Conservation (phyloP, 495 filamentous ascomycete genomes). For the Podospora conica region DNA sequence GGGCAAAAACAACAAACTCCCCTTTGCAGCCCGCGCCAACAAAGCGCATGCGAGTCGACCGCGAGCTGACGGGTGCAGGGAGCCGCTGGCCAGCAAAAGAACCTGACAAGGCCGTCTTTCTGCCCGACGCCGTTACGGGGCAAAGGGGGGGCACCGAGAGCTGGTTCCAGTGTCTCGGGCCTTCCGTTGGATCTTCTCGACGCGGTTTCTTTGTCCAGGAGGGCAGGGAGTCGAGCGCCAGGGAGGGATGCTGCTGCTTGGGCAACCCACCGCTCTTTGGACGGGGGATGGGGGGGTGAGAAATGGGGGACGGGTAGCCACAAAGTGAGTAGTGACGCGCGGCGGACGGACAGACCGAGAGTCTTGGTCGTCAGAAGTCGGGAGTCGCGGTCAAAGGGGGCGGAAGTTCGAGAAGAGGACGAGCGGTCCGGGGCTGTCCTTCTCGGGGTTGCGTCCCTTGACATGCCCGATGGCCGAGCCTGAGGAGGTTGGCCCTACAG, state of each 20-base stretch:
- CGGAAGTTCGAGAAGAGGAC: constrained; percentile 2
- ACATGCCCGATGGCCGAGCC: not conserved
- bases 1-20: constrained; percentile 13
- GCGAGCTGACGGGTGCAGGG: not conserved
- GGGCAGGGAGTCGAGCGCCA: constrained; percentile 41
- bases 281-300: constrained; percentile 30
- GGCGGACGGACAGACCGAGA: no score
- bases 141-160: constrained; percentile 29
- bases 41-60: constrained; percentile 16
- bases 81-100: constrained; percentile 20
- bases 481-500: not conserved
- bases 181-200: constrained; percentile 37
- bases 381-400: constrained; percentile 2
- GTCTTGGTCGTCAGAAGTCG: not conserved
- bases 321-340: constrained; percentile 38
- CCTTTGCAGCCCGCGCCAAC: constrained; percentile 26
- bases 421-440: not conserved
- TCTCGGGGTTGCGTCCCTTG: not conserved
- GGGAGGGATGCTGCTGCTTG: constrained; percentile 37
- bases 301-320: not conserved
- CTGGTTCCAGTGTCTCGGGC: constrained; percentile 28
- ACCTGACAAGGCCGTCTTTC: constrained; percentile 32
- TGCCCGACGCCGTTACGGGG: constrained; percentile 36
- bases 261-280: constrained; percentile 41
- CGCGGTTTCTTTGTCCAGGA: constrained; percentile 39